Evolutionary conservation across 352 stramenopile genomes (phyloP).

Genomic region (Aphanomyces stellatus): DNA sequence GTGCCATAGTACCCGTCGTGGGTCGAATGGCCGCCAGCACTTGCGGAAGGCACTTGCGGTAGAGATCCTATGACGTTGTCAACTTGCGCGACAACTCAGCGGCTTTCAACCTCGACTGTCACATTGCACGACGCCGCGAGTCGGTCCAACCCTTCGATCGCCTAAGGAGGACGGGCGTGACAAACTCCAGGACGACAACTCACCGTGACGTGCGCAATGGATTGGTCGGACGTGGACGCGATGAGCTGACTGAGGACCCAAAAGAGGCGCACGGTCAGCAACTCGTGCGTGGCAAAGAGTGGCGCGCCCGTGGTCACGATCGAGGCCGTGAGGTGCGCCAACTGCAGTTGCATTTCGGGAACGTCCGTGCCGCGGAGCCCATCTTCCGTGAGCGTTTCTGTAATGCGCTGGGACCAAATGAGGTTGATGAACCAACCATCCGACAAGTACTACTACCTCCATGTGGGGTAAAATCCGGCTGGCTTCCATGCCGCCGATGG

Average conservation of each 20-base stretch:
- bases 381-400: constrained; percentile 55
- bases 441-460: constrained; percentile 29
- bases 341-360: constrained; percentile 55
- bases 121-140: constrained; percentile 23
- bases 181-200: not conserved
- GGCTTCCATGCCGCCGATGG: constrained; percentile 63
- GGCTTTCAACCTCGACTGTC: constrained; percentile 32
- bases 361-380: constrained; percentile 64
- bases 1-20: constrained; percentile 26
- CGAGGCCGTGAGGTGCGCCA: constrained; percentile 34
- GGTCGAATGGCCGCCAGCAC: constrained; percentile 45
- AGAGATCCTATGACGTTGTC: too few species aligned
- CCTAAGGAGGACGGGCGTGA: not conserved
- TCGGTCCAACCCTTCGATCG: constrained; percentile 26
- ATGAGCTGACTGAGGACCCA: constrained; percentile 74
- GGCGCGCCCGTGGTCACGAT: constrained; percentile 46
- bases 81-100: too few species aligned
- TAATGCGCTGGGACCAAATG: constrained; percentile 36
- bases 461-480: constrained; percentile 51
- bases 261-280: constrained; percentile 61
- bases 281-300: constrained; percentile 34
- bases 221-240: constrained; percentile 39
- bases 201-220: constrained; percentile 47
- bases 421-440: not conserved
- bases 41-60: constrained; percentile 39